Evolutionary conservation across 2,329 filamentous ascomycete genomes (phyloP), one percentile per base, ranked within the genome.

Genomic region (Podosphaera fusca): DNA sequence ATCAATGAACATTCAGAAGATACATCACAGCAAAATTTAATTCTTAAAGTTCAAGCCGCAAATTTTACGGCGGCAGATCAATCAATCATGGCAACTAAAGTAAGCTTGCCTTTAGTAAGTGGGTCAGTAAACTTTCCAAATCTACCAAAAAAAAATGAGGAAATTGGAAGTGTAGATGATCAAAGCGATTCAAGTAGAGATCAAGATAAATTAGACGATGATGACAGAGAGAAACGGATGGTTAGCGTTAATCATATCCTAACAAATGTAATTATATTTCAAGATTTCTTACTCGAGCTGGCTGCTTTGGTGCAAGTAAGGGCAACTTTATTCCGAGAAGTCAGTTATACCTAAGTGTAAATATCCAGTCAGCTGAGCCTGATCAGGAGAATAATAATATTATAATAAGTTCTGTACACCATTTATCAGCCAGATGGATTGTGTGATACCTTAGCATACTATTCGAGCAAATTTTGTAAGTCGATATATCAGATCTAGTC

Each of bases 261-360:
- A 60, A 90, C 85, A 4, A 92, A 90, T 67, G 79, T 84, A 46
- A 78, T 90, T 58, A 78, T 90, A 55, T 72, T 88, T 58, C 86
- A 92, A 67, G 84, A 85, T 40, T 92, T 92, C 66, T 69, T 90
- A 55, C 74, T 90, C 55, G 86, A 92, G 68, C 69, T 90, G 57
- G 81, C 84, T 1, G 83, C 84, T 33, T 69, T 89, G 63, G 74
- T 88, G 58, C 85, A 90, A 67, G 81, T 85, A 40, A 74, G 86
- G 57, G 84, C 82, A 31, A 81, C 81, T 10, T 68, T 89, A 53
- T 89, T 90, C 69, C 82, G 83, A 56, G 86, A 90, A 67, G 81
- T 87, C 33, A 78, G 76, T 45, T 87, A 83, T 68, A 70, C 63
- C 58, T 66, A 63, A 58, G 50, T 56, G 36, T 66, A 63, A 58